These are phyloP conservation scores for Posidonia oceanica DNA, from an alignment of 116 monocot species.

Conservation along the genomic window DNA sequence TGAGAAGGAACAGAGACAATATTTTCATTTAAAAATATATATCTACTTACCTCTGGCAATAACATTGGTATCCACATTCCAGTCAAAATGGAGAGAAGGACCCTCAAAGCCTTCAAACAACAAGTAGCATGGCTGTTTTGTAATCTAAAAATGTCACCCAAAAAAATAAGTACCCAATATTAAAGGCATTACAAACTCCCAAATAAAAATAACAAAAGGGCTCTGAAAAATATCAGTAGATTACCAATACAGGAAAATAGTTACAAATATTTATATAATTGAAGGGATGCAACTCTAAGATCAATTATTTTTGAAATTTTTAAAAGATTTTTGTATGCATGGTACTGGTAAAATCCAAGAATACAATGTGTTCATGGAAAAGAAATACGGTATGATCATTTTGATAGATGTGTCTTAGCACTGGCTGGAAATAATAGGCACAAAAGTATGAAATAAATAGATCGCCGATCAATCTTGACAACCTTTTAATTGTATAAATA, in stretches of 20 bases:
- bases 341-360: too few relatives aligned
- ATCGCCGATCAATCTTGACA: too few relatives aligned
- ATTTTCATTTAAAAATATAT: neutral
- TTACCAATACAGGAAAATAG: neutral
- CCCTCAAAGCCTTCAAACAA: conserved; percentile 2
- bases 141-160: neutral
- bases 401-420: too few relatives aligned
- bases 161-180: neutral
- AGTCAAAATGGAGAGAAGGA: conserved; percentile 1
- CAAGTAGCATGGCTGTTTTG: conserved; percentile 7
- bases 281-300: too few relatives aligned
- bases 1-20: neutral
- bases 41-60: neutral
- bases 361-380: too few relatives aligned
- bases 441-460: too few relatives aligned
- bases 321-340: too few relatives aligned
- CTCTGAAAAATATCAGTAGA: neutral
- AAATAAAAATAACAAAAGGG: neutral
- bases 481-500: too few relatives aligned
- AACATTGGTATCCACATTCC: neutral
- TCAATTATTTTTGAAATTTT: too few relatives aligned
- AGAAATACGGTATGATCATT: too few relatives aligned
- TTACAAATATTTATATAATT: neutral
- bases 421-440: too few relatives aligned
- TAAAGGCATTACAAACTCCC: neutral